A percentile compares a stretch with the other conserved stretches of the same genome.
These are phyloP conservation scores for Phoenix roebelenii DNA, from an alignment of 176 grass and related monocot genomes.

Conservation along the genomic window DNA sequence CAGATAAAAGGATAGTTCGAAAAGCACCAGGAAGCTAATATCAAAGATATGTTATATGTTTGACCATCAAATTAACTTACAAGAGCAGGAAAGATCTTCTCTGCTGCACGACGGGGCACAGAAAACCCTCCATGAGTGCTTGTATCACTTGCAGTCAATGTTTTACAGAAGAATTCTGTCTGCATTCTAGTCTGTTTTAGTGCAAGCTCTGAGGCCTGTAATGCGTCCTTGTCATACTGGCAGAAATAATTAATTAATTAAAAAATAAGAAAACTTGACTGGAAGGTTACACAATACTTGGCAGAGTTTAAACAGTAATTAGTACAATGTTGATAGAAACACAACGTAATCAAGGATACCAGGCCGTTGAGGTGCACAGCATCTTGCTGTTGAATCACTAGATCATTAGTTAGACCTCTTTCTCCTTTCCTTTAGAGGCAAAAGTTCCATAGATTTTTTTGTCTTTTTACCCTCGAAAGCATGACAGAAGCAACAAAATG, in stretches of 20 bases:
- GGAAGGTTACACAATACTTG: too few species aligned
- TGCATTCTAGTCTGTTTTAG: constrained; percentile 78
- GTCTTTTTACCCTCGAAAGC: too few species aligned
- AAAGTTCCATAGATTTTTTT: too few species aligned
- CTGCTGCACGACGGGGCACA: constrained; percentile 88
- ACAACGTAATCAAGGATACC: too few species aligned
- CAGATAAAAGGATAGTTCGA: too few species aligned
- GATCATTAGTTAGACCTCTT: too few species aligned
- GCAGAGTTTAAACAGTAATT: background rate
- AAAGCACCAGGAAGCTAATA: too few species aligned
- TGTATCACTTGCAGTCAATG: constrained; percentile 93
- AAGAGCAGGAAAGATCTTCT: constrained; percentile 93
- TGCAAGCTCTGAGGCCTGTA: constrained; percentile 85
- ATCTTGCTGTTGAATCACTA: too few species aligned
- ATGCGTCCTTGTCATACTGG: constrained; percentile 88
- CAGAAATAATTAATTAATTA: constrained; percentile 12
- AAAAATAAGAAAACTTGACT: background rate
- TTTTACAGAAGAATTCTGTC: constrained; percentile 97
- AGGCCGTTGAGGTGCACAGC: too few species aligned
- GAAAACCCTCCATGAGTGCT: constrained; percentile 98
- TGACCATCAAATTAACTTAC: constrained; percentile 24
- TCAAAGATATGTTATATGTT: too few species aligned
- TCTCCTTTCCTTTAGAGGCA: too few species aligned
- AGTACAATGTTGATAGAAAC: constrained; percentile 3
- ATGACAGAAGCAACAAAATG: too few species aligned